Base-by-base conservation (phyloP, 176 grass and related monocot species). In the Ananas comosus region DNA sequence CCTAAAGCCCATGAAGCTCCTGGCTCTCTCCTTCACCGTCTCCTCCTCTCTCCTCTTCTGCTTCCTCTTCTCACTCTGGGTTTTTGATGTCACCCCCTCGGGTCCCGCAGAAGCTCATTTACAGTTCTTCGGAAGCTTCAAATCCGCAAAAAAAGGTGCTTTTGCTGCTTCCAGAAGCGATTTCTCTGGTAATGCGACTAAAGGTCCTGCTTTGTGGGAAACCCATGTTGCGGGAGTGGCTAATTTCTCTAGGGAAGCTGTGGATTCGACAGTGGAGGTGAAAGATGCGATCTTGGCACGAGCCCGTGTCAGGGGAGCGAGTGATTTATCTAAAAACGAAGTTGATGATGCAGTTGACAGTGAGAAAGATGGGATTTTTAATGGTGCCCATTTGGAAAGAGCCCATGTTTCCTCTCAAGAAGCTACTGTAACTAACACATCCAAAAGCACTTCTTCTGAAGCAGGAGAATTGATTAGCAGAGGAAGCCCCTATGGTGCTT, bases 1-100 rank as follows among this genome's bases (percentile, higher is more conserved):
- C 64, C 52, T 73, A 53, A 91, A 79, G 66, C 79, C 88, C 71
- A 77, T 70, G 53, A 58, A 73, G 64, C 42, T 89, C 71, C 13
- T 90, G 12, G 51, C 90, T 33, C 64, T 86, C 70, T 84, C 75
- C 72, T 72, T 91, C 23, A 81, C 79, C 48, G 3, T 85, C 48
- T 84, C 88, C 67, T 85, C 79, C 33, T 92, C 86, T 68, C 75
- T 96, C 68, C 81, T 96, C 67, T 74, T 89, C 70, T 85, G 79
- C 59, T 74, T 87, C 69, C 74, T 92, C 28, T 87, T 87, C 63
- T 82, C 80, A 51, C 63, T 86, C 64, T 92, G 88, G 70, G 64
- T 72, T 58, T 69, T 92, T 79, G 80, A 72, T 68, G 75, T 78
- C 53, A 75, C 73, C 67, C 74, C 88, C 2, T 61, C 13, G 19